A percentile compares a stretch with the other conserved stretches of the same genome.
Evolutionary conservation across 2,329 filamentous ascomycete species (phyloP).

Genomic region (Aureobasidium melanogenum): DNA sequence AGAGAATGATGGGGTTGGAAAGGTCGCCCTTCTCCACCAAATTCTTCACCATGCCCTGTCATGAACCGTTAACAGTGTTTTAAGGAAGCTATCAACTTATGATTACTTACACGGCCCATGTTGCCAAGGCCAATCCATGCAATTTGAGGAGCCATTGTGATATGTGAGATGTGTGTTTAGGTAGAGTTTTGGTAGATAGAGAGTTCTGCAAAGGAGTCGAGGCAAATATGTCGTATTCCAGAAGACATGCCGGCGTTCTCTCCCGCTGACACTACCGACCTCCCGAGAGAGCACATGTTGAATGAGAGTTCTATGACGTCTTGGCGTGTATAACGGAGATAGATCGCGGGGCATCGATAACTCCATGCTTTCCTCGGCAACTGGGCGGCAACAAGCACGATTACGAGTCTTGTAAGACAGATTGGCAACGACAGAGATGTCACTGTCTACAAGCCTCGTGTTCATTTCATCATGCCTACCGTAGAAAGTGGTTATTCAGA

Average conservation of each 20-base stretch:
- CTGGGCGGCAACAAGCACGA: neutral
- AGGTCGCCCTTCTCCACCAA: constrained; percentile 68
- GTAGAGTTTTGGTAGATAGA: neutral
- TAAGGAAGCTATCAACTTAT: neutral
- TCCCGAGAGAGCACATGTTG: neutral
- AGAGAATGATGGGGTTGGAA: constrained; percentile 63
- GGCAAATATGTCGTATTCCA: neutral
- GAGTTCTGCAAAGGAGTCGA: neutral
- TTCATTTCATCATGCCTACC: too few relatives aligned
- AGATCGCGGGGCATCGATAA: neutral
- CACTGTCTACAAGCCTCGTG: neutral
- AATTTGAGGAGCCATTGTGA: constrained; percentile 42
- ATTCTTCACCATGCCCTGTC: constrained; percentile 74
- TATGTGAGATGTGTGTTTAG: neutral
- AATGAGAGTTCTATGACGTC: constrained; percentile 11
- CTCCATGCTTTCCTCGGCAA: neutral
- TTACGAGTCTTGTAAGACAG: neutral
- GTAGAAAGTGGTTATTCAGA: neutral
- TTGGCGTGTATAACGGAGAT: constrained; percentile 7
- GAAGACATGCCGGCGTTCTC: neutral
- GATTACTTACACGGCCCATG: constrained; percentile 60
- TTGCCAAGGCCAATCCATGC: constrained; percentile 81
- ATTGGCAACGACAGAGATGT: neutral
- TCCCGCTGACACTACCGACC: neutral
- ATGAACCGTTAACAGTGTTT: neutral